A percentile compares a stretch with the other conserved stretches of the same genome.
Conservation (phyloP, 169 alveolate genomes). For the Plasmodium falciparum region DNA sequence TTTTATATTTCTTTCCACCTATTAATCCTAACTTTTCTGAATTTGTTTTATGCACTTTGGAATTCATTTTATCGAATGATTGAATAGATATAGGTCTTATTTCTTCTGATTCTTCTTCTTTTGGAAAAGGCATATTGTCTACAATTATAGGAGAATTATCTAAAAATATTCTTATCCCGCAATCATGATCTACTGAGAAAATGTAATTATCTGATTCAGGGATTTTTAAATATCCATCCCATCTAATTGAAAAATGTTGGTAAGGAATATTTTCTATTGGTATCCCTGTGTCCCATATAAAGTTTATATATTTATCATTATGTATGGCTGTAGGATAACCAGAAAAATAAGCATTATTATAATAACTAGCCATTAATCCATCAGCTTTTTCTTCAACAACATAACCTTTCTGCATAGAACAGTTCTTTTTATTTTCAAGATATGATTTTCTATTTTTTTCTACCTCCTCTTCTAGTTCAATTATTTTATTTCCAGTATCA, state of each 20-base stretch:
- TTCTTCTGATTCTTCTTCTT: slow-evolving; percentile 82
- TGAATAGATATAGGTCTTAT: slow-evolving; percentile 77
- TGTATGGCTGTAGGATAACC: slow-evolving; percentile 86
- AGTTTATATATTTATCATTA: slow-evolving; percentile 81
- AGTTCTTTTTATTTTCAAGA: slow-evolving; percentile 47
- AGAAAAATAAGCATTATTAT: slow-evolving; percentile 84
- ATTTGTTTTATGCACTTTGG: slow-evolving; percentile 79
- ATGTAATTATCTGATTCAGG: slow-evolving; percentile 89
- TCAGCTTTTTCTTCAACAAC: slow-evolving; percentile 80
- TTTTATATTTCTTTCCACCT: slow-evolving; percentile 89
- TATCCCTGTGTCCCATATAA: slow-evolving; percentile 82
- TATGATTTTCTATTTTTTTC: slow-evolving; percentile 51
- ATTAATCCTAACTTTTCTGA: slow-evolving; percentile 82
- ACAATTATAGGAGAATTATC: slow-evolving; percentile 89
- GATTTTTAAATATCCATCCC: slow-evolving; percentile 90
- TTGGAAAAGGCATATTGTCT: slow-evolving; percentile 89
- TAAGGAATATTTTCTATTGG: slow-evolving; percentile 90
- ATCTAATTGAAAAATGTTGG: slow-evolving; percentile 90
- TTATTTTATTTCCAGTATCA: slow-evolving; percentile 30
- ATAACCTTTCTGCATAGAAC: slow-evolving; percentile 75
- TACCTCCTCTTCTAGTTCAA: slow-evolving; percentile 68
- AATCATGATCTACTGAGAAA: slow-evolving; percentile 88
- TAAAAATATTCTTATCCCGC: slow-evolving; percentile 89
- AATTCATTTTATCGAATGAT: slow-evolving; percentile 85
- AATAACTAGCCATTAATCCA: slow-evolving; percentile 88